Evolutionary conservation across 2,329 filamentous ascomycete genomes (phyloP), one percentile per base, ranked within the genome.

Genomic region (Bipolaris sorokiniana): DNA sequence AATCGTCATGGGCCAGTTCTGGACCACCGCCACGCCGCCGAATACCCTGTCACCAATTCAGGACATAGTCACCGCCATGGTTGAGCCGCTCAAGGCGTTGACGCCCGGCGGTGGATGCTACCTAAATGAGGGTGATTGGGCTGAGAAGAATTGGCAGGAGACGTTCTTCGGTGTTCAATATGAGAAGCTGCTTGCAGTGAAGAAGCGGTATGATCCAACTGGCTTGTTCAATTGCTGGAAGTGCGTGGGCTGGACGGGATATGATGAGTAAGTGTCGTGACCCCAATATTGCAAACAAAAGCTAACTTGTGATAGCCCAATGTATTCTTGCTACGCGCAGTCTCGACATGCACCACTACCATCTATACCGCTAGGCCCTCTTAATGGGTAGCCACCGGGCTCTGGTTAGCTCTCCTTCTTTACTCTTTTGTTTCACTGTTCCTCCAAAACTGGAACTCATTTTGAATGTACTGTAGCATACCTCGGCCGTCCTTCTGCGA

Each of bases 221-320:
- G 66, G 68, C 3, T 33, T 76, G 42, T 76, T 76, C 52, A 74
- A 75, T 44, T 74, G 71, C 56, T 75, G 72, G 72, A 75, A 74
- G 51, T 75, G 72, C 51, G 70, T 75, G 44, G 73, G 73, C 2
- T 76, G 72, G 72, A 71, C 65, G 15, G 71, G 73, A 7, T 69
- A 70, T 51, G 56, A 69, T 36, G 72, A 74, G 70, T 73, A 66
- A 66, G 70, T 48, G 7, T n/a, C 18, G 22, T n/a, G 5, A 13
- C 7, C 23, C 7, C 16, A 7, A 45, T 23, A 3, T 34, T 34
- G 26, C 10, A n/a, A 44, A 48, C 26, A 26, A 26, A 34, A 48
- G 28, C 62, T 66, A 57, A 66, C 31, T 41, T 23, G 10, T 18
- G 11, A 33, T 38, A 68, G 67, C 47, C 66, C 68, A 5, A 71